Conservation (phyloP, 148 eudicot genomes). For the Heliosperma pusillum region DNA sequence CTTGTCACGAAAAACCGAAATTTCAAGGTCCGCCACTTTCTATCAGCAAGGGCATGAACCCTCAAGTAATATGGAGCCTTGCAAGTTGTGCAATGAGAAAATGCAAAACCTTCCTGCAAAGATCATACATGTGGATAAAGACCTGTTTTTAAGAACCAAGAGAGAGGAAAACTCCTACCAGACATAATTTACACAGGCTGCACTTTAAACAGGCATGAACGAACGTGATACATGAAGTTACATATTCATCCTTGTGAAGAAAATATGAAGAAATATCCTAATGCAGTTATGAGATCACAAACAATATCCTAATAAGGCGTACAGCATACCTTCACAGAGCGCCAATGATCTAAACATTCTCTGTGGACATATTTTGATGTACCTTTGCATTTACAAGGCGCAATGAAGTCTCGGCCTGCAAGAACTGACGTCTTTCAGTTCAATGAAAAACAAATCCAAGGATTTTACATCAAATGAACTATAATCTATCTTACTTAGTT, state of each 20-base stretch:
- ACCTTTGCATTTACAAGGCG: slow-evolving; percentile 98
- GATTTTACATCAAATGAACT: not conserved
- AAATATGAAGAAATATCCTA: not conserved
- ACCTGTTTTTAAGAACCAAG: not conserved
- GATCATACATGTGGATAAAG: slow-evolving; percentile 9
- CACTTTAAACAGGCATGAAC: not conserved
- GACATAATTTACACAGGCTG: not conserved
- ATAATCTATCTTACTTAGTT: no score
- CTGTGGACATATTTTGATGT: slow-evolving; percentile 91
- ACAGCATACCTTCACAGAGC: slow-evolving; percentile 68
- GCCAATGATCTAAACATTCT: slow-evolving; percentile 97
- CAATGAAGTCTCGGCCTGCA: slow-evolving; percentile 94
- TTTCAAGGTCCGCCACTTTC: slow-evolving; percentile 92
- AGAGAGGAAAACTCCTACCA: not conserved
- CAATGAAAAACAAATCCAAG: not conserved
- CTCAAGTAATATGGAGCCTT: slow-evolving; percentile 90
- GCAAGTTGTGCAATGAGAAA: slow-evolving; percentile 94
- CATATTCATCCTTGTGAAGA: no score
- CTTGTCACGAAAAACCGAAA: slow-evolving; percentile 95
- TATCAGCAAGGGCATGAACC: slow-evolving; percentile 83
- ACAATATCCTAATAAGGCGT: not conserved
- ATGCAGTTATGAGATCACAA: not conserved
- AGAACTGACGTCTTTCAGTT: slow-evolving; percentile 3
- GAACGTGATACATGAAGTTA: not conserved
- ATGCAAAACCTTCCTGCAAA: slow-evolving; percentile 49